phyloP scores from a whole-genome alignment of 1,284 basidiomycete genomes.

The Ceratobasidium sp. region DNA sequence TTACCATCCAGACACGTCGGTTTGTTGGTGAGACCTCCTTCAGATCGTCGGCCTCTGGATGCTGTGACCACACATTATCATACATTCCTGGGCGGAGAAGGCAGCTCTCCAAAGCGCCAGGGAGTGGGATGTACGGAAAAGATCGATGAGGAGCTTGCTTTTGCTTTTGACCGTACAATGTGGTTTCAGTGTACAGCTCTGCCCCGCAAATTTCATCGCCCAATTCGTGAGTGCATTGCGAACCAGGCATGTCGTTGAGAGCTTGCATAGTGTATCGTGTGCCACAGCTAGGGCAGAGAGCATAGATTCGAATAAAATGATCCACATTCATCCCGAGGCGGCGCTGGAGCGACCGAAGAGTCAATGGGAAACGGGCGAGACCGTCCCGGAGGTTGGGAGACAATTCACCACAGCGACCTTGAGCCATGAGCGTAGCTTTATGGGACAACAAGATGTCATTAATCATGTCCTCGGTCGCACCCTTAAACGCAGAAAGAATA shows the following conservation, averaged over 20 bases:
- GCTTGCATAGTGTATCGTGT: neutral
- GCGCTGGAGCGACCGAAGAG: neutral
- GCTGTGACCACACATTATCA: no score
- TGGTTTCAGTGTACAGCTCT: neutral
- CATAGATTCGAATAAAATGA: neutral
- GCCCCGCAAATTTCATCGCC: neutral
- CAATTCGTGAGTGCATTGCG: neutral
- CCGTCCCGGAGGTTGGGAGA: neutral
- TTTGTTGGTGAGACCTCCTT: no score
- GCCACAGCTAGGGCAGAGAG: neutral
- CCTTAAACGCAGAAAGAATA: neutral
- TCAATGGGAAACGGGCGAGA: neutral
- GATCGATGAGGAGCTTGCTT: neutral
- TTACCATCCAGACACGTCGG: no score
- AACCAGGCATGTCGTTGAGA: neutral
- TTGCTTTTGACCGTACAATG: neutral
- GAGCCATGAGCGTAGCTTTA: neutral
- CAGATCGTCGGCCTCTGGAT: no score
- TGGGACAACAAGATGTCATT: neutral
- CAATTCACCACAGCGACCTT: neutral
- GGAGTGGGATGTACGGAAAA: neutral
- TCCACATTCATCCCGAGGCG: conserved; percentile 2
- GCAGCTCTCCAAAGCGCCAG: neutral
- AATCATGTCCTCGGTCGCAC: neutral
- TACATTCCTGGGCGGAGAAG: neutral